Conservation (phyloP, 176 grass and related monocot species). For the Musa troglodytarum region DNA sequence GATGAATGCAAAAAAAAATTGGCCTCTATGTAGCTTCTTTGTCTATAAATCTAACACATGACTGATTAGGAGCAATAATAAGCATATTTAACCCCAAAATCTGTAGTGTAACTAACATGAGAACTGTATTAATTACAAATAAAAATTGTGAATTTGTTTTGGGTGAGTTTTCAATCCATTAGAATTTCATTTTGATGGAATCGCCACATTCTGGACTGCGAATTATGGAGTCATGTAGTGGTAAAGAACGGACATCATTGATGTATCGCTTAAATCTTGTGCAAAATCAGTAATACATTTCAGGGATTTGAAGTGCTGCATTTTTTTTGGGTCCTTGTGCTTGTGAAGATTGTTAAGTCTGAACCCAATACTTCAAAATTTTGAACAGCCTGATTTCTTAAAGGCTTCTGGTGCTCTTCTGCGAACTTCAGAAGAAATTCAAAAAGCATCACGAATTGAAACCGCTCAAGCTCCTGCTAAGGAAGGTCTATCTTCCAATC, state of each 20-base stretch:
- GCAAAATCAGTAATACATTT: not conserved
- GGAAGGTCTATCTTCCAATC: not conserved
- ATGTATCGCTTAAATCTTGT: not conserved
- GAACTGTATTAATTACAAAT: no score
- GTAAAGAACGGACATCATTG: not conserved
- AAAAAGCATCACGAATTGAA: not conserved
- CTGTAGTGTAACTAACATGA: no score
- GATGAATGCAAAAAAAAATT: no score
- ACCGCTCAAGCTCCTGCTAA: conserved; percentile 8
- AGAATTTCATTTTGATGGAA: not conserved
- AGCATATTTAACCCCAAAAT: no score
- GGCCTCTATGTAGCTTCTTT: no score
- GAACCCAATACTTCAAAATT: conserved; percentile 6
- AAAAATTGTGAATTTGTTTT: no score
- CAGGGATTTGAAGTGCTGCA: not conserved
- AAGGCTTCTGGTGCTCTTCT: conserved; percentile 8
- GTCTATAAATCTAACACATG: no score
- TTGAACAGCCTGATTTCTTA: conserved; percentile 22
- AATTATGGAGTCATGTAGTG: not conserved
- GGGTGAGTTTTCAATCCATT: not conserved
- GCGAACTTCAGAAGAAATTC: conserved; percentile 31
- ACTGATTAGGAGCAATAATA: no score
- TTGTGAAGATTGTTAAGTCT: not conserved
- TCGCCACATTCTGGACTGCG: not conserved
- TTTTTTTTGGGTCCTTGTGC: not conserved